phyloP scores from a whole-genome alignment of 2,329 filamentous ascomycete species.

The Ophiocordyceps unilateralis region DNA sequence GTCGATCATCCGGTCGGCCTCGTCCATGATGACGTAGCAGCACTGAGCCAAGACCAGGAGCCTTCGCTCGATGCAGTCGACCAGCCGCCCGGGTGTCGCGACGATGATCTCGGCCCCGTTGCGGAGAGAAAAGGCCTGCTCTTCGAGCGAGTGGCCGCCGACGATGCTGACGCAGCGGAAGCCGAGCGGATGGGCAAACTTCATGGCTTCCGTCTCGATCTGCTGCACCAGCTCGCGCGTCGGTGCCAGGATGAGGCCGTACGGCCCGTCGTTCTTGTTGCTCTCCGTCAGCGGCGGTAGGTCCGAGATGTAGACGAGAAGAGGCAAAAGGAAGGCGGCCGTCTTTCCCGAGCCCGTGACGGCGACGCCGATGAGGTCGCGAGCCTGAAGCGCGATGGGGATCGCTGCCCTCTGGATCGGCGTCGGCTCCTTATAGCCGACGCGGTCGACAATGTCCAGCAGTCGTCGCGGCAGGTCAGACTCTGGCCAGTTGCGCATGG shows the following conservation, averaged over 20 bases:
- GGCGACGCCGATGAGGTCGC: slow-evolving; percentile 95
- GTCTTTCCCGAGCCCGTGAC: slow-evolving; percentile 98
- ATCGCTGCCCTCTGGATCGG: slow-evolving; percentile 90
- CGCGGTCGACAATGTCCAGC: slow-evolving; percentile 63
- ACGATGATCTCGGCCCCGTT: slow-evolving; percentile 96
- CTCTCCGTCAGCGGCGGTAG: slow-evolving; percentile 68
- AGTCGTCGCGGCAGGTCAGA: slow-evolving; percentile 62
- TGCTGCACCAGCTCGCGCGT: slow-evolving; percentile 96
- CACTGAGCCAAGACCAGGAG: slow-evolving; percentile 89
- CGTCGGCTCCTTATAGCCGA: slow-evolving; percentile 83
- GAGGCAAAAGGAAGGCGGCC: slow-evolving; percentile 77
- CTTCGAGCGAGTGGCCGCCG: slow-evolving; percentile 90
- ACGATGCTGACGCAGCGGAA: slow-evolving; percentile 95
- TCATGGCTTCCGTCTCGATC: slow-evolving; percentile 84
- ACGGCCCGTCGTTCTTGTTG: slow-evolving; percentile 88
- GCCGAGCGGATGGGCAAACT: slow-evolving; percentile 78
- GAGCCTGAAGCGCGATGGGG: slow-evolving; percentile 78
- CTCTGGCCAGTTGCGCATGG: slow-evolving; percentile 89
- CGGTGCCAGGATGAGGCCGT: slow-evolving; percentile 90
- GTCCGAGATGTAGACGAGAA: slow-evolving; percentile 88
- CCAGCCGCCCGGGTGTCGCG: slow-evolving; percentile 90
- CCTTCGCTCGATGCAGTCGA: slow-evolving; percentile 90
- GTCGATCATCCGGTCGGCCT: slow-evolving; percentile 98
- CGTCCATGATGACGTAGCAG: slow-evolving; percentile 98
- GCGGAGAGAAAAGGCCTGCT: slow-evolving; percentile 76